These are phyloP conservation scores for Hypoxylon sp. DNA, from an alignment of 2,329 filamentous ascomycete species.

Conservation along the genomic window DNA sequence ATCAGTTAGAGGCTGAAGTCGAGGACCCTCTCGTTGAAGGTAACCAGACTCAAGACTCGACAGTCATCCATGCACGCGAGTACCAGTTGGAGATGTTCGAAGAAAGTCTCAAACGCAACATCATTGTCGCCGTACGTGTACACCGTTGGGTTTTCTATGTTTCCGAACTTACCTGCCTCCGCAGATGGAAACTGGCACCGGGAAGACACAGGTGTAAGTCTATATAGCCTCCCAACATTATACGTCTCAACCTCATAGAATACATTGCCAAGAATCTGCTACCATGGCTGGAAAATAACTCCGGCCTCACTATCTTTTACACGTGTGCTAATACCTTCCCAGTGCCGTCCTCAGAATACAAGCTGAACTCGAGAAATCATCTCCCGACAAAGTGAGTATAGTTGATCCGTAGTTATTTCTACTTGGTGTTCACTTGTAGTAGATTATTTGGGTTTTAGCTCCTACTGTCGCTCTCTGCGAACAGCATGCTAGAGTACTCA, in stretches of 20 bases:
- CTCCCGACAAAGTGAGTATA: slow-evolving; percentile 66
- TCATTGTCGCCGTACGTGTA: slow-evolving; percentile 76
- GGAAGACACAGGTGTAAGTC: slow-evolving; percentile 82
- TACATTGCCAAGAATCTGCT: not conserved
- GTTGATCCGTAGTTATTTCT: not conserved
- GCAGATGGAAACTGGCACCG: slow-evolving; percentile 83
- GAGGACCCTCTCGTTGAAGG: slow-evolving; percentile 15
- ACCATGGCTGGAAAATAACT: slow-evolving; percentile 20
- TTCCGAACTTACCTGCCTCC: slow-evolving; percentile 13
- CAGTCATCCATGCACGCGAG: slow-evolving; percentile 64
- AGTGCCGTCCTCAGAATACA: slow-evolving; percentile 79
- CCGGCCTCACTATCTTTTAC: not conserved
- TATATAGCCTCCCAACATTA: not conserved
- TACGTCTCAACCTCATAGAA: not conserved
- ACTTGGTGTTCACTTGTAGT: slow-evolving; percentile 35
- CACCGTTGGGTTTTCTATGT: not conserved
- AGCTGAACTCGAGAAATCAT: slow-evolving; percentile 71
- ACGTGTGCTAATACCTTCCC: slow-evolving; percentile 43
- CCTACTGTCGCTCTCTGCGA: slow-evolving; percentile 77
- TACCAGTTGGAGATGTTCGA: slow-evolving; percentile 86
- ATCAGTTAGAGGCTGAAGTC: not conserved
- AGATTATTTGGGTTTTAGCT: slow-evolving; percentile 81
- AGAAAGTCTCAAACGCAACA: slow-evolving; percentile 76
- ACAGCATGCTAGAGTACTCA: slow-evolving; percentile 76
- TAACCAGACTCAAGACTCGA: slow-evolving; percentile 42